phyloP scores from a whole-genome alignment of 78 protist species.

The Mantamonas sphyraenae region DNA sequence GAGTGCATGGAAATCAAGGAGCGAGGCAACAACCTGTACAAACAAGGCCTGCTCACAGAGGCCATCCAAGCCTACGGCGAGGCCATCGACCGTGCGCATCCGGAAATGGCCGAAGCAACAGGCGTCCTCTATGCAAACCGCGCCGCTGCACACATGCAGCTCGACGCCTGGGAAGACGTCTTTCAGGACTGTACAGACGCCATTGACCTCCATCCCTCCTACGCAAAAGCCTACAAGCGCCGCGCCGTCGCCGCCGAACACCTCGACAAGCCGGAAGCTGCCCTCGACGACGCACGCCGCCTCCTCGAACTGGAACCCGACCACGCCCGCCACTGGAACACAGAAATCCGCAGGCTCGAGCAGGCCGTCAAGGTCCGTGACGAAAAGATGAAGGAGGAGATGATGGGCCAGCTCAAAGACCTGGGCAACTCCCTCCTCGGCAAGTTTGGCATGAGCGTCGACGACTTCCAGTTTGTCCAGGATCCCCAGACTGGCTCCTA shows the following conservation, averaged over 20 bases:
- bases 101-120: neutral
- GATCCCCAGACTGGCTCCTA: slow-evolving; percentile 76
- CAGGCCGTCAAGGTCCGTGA: slow-evolving; percentile 26
- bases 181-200: slow-evolving; percentile 2
- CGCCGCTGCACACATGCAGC: neutral
- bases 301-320: no score
- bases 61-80: neutral
- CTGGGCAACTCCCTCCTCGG: slow-evolving; percentile 79
- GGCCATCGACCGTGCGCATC: neutral
- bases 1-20: no score
- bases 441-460: slow-evolving; percentile 72
- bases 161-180: neutral
- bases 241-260: no score
- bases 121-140: slow-evolving; percentile 1
- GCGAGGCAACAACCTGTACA: no score
- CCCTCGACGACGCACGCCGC: no score
- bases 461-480: slow-evolving; percentile 80
- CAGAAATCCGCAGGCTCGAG: no score
- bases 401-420: slow-evolving; percentile 70
- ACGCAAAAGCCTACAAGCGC: no score
- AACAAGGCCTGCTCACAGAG: no score
- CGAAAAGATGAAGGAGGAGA: slow-evolving; percentile 47
- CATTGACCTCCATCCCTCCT: no score
- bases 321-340: no score
- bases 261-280: no score